Evolutionary conservation across 495 filamentous ascomycete genomes (phyloP).

Genomic region (Schizothecium vesticola): DNA sequence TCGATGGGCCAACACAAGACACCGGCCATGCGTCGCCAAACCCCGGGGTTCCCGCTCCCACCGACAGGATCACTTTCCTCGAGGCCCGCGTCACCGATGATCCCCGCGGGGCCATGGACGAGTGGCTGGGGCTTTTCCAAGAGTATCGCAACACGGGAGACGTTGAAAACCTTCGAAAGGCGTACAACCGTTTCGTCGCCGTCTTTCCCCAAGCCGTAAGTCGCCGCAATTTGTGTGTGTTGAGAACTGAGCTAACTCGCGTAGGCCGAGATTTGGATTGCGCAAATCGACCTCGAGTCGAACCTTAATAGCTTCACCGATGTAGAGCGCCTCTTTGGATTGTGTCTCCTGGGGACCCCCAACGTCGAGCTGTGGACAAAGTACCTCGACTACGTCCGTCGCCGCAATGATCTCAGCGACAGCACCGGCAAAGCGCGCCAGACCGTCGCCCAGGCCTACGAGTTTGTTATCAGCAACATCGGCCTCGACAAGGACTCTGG

Average conservation of each 20-base stretch:
- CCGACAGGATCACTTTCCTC: slow-evolving; percentile 76
- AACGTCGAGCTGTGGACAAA: slow-evolving; percentile 83
- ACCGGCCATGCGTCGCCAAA: slow-evolving; percentile 3
- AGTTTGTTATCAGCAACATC: slow-evolving; percentile 82
- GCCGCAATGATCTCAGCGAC: slow-evolving; percentile 82
- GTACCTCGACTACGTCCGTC: slow-evolving; percentile 94
- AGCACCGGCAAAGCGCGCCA: slow-evolving; percentile 65
- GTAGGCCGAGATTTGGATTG: slow-evolving; percentile 85
- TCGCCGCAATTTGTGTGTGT: slow-evolving; percentile 15
- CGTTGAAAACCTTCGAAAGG: slow-evolving; percentile 69
- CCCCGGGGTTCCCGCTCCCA: slow-evolving; percentile 9
- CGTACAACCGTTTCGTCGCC: slow-evolving; percentile 80
- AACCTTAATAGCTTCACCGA: slow-evolving; percentile 68
- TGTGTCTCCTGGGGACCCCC: slow-evolving; percentile 64
- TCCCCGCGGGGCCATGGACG: slow-evolving; percentile 81
- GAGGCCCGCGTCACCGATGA: slow-evolving; percentile 89
- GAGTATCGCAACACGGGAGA: slow-evolving; percentile 80
- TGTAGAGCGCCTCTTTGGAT: slow-evolving; percentile 76
- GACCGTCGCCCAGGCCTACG: slow-evolving; percentile 76
- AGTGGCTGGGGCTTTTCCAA: slow-evolving; percentile 80
- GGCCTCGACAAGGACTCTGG: slow-evolving; percentile 92
- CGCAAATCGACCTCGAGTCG: slow-evolving; percentile 81
- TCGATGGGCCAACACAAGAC: slow-evolving; percentile 6
- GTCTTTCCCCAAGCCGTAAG: slow-evolving; percentile 88
- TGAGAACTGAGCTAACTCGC: slow-evolving; percentile 21